Base-by-base conservation (phyloP, 1,284 basidiomycete genomes). In the Naganishia liquefaciens region DNA sequence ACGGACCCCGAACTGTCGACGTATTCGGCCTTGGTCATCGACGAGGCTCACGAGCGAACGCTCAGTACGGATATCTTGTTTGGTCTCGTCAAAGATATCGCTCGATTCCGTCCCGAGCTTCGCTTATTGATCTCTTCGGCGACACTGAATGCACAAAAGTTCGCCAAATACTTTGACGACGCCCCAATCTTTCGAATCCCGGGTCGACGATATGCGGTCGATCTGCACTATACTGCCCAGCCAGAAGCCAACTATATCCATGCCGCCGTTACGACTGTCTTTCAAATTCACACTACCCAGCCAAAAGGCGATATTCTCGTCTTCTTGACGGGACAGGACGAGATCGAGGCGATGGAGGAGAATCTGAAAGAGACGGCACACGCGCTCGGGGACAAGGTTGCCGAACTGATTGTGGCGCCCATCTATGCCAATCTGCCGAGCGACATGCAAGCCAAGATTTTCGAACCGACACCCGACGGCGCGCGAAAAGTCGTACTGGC, bases 381-480 rank as follows among this genome's bases (percentile, higher is more conserved):
- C 33, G 90, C 95, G 0, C 81, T 99, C 0, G 95, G 95, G 23
- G 96, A 97, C 81, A 97, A 97, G 80, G 90, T 99, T 47, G 86
- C 87, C 9, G 96, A 99, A 74, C 84, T 99, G 61, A 88, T 99
- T 64, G 85, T 99, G 60, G 97, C 93, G 74, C 96, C 96, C 0
- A 98, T 99, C 70, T 99, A 99, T 75, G 94, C 96, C 68, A 98
- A 97, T 76, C 80, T 99, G 39, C 96, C 96, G 1, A 94, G 90
- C 70, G 96, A 99, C 68, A 93, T 98, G 93, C 96, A 99, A 77
- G 90, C 93, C 40, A 97, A 97, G 81, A 99, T 99, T 69, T 99
- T 99, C 77, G 96, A 99, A 78, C 94, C 95, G 1, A 99, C 96
- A 7, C 95, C 96, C 0, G 89, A 91, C 65, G 93, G 93, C 11